These are phyloP conservation scores for Candida endomychidarum DNA, from an alignment of 805 yeast genomes.

Conservation along the genomic window DNA sequence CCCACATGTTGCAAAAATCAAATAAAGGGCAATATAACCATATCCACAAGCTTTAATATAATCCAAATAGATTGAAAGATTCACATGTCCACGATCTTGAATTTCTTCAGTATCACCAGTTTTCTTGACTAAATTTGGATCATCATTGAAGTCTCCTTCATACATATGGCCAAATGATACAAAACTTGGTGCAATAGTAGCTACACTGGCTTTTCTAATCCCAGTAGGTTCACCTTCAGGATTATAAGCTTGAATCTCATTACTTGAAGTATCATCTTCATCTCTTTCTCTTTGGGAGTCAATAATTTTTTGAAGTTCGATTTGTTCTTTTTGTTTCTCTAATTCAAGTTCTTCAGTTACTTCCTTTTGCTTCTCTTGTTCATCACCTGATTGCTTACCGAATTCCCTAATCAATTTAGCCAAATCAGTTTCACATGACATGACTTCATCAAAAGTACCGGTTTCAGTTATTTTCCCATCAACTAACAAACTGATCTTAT, in stretches of 20 bases:
- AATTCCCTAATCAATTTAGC: slow-evolving; percentile 32
- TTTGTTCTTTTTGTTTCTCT: slow-evolving; percentile 16
- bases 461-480: slow-evolving; percentile 31
- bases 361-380: slow-evolving; percentile 20
- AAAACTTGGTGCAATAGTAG: slow-evolving; percentile 26
- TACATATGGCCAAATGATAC: slow-evolving; percentile 36
- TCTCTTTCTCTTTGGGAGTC: slow-evolving; percentile 11
- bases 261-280: slow-evolving; percentile 15
- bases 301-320: slow-evolving; percentile 1
- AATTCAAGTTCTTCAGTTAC: slow-evolving; percentile 13
- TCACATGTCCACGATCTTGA: slow-evolving; percentile 28
- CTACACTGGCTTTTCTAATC: slow-evolving; percentile 5
- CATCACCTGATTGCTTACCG: slow-evolving; percentile 21
- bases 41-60: slow-evolving; percentile 35
- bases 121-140: slow-evolving; percentile 12
- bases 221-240: slow-evolving; percentile 9
- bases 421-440: slow-evolving; percentile 38
- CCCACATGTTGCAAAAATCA: slow-evolving; percentile 21
- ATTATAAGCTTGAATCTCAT: neutral
- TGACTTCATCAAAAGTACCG: slow-evolving; percentile 51
- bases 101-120: slow-evolving; percentile 30
- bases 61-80: slow-evolving; percentile 27
- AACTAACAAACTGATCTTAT: slow-evolving; percentile 31
- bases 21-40: slow-evolving; percentile 23
- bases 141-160: slow-evolving; percentile 27